These are phyloP conservation scores for Erysimum cheiri DNA, from an alignment of 441 rosid species.

Conservation along the genomic window DNA sequence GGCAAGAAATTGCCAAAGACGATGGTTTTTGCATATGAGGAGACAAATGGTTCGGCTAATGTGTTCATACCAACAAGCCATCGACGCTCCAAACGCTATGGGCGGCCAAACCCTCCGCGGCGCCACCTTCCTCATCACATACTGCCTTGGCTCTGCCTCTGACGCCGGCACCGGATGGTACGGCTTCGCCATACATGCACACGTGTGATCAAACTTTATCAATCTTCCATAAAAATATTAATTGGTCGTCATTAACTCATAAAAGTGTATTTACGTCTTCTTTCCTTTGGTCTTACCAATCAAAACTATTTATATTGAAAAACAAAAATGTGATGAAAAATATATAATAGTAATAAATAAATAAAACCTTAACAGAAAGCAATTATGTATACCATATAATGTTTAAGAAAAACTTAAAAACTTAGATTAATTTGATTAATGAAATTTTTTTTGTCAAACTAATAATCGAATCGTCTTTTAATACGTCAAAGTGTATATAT, in stretches of 20 bases:
- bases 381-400: no score
- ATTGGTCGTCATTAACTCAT: background rate
- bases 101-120: constrained; percentile 90
- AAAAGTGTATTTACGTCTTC: background rate
- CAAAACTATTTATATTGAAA: background rate
- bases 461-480: no score
- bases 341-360: no score
- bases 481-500: background rate
- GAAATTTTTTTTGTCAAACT: no score
- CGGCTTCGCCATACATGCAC: constrained; percentile 57
- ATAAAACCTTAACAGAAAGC: no score
- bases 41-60: constrained; percentile 81
- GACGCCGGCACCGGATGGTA: constrained; percentile 78
- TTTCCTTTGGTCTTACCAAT: background rate
- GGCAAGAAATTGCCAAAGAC: constrained; percentile 82
- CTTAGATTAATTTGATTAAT: no score
- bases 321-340: no score
- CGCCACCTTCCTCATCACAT: constrained; percentile 82
- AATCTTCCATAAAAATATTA: background rate
- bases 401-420: no score
- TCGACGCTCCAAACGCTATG: constrained; percentile 81
- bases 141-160: constrained; percentile 65
- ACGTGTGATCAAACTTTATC: constrained; percentile 9
- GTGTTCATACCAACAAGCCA: constrained; percentile 96
- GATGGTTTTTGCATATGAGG: constrained; percentile 82